Evolutionary conservation across 805 yeast genomes (phyloP), one percentile per base, ranked within the genome.

Genomic region (Yarrowia sp.): DNA sequence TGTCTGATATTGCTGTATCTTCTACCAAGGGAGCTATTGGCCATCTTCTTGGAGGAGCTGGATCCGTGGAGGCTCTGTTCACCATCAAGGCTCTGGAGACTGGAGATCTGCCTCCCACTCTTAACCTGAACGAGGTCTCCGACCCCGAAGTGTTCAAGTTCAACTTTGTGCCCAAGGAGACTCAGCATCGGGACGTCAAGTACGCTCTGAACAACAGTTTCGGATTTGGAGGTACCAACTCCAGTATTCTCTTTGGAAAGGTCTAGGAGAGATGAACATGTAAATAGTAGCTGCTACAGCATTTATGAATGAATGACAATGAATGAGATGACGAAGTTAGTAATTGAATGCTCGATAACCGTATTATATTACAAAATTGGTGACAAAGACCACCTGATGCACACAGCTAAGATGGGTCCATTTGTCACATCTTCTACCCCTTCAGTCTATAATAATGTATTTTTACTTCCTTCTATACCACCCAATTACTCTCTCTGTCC

Each of bases 221-320:
- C 79, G 99, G 99, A 0, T 95, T 95, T 80, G 99, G 99, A 8
- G 99, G 99, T 9, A 91, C 96, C 5, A 95, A 95, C 77, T 89
- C 96, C 8, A 84, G 96, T 2, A 74, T 95, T 2, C 64, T 77
- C 4, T 77, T 78, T 69, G 70, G 65, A 53, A 70, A 68, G 61
- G 65, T 55, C 2, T 53, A 19, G 19, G 8, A 16, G 5, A 22
- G 1, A 53, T 14, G 19, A 40, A 19, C 19, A 53, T 53, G 59
- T 53, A 53, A 40, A 53, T 53, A 53, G 59, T n/a, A 11, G 32
- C 32, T 26, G 32, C 32, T 26, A 26, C 32, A 26, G 32, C 32
- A 26, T 26, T 1, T 26, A 26, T 26, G 32, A 26, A 26, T 26
- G 32, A 26, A 26, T 26, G 32, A 26, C 32, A 26, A 26, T 26